Base-by-base conservation (phyloP, 306 rosid genomes). In the Ammopiptanthus mongolicus region DNA sequence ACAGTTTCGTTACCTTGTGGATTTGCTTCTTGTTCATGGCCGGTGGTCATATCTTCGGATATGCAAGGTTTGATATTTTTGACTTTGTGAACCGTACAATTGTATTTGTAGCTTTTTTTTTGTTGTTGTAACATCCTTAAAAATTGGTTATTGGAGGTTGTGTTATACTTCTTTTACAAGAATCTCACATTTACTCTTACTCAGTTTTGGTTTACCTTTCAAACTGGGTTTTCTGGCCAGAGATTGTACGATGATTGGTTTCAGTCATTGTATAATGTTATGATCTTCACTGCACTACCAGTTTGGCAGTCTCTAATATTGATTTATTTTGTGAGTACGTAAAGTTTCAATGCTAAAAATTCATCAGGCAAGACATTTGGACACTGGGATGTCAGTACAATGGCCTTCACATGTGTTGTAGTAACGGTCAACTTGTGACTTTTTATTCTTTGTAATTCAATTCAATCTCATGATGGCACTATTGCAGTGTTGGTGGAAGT, bases 141-240 rank as follows among this genome's bases (percentile, higher is more conserved):
- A 46, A 37, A 46, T 11, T 55, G 46, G 58, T 46, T 67, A 21
- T 83, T 83, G 76, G 93, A 91, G 96, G 96, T 91, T 42, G 87
- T 91, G 64, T 86, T 86, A 33, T 91, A 91, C 87, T 94, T 91
- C 86, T 90, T 94, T 82, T 94, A 94, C 91, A 94, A 94, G 90
- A 91, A 94, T 87, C 98, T 94, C 75, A 91, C 97, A 0, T 94
- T 94, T 80, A 88, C 97, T 75, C 87, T 94, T 83, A 94, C 98
- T 73, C 98, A 90, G 84, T 94, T 94, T 86, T 91, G 98, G 97
- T 94, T 88, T 86, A 94, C 97, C 66, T 94, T 94, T 69, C 92
- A 94, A 81, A 94, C 98, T 73, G 98, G 98, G 76, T 94, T 86
- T 75, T 94, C 98, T 75, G 98, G 98, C 77, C 98, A 94, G 78